Evolutionary conservation across 2,329 filamentous ascomycete genomes (phyloP).

Genomic region (Plectosphaerella cucumerina): DNA sequence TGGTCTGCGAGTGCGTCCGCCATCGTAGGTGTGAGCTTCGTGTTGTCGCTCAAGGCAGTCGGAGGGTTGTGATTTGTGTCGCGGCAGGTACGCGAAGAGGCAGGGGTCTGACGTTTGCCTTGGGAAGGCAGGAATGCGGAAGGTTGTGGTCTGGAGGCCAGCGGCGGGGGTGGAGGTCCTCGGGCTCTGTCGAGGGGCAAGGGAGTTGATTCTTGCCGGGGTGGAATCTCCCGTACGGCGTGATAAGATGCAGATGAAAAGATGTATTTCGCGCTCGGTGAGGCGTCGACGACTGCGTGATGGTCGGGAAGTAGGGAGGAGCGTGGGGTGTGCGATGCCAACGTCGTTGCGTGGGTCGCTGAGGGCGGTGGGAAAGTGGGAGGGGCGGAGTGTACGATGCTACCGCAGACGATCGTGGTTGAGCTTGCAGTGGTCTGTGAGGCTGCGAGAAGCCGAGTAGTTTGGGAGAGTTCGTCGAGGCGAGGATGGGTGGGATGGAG

Average conservation of each 20-base stretch:
- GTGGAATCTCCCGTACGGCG: no score
- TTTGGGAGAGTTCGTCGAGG: neutral
- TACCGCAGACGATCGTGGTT: conserved; percentile 5
- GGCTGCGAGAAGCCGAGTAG: conserved; percentile 24
- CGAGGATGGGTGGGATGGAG: neutral
- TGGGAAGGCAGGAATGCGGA: no score
- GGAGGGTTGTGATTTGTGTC: neutral
- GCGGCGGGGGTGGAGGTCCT: no score
- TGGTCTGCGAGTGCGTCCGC: conserved; percentile 41
- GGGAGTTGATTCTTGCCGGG: no score
- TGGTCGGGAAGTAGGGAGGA: neutral
- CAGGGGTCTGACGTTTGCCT: no score
- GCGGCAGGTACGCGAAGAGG: neutral
- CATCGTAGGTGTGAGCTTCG: conserved; percentile 20
- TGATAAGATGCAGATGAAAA: no score
- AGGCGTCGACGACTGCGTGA: no score
- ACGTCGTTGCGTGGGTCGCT: no score
- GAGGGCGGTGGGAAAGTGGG: neutral
- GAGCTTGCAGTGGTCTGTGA: conserved; percentile 25
- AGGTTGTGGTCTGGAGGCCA: no score
- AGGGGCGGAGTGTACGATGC: conserved; percentile 1
- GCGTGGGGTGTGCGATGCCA: conserved; percentile 4
- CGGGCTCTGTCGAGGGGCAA: no score
- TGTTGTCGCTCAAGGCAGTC: neutral
- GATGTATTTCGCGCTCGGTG: no score